These are phyloP conservation scores for Raphanus hybrid DNA, from an alignment of 441 rosid species.

Conservation along the genomic window DNA sequence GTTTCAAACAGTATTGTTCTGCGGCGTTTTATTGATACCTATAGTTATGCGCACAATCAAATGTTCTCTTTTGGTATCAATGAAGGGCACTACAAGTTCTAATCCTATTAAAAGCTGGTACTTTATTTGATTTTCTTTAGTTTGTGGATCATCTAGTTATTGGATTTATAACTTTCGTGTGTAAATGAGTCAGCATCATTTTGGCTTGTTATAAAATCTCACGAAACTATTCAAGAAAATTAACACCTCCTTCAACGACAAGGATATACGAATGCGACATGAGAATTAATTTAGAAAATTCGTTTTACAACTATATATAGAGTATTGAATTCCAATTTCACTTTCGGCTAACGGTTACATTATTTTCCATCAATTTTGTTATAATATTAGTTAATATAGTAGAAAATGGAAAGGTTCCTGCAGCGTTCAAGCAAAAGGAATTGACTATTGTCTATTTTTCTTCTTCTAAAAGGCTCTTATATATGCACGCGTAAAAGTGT, in stretches of 20 bases:
- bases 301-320: background rate
- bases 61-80: constrained; percentile 18
- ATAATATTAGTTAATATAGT: constrained; percentile 1
- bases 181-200: constrained; percentile 41
- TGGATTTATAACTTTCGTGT: constrained; percentile 19
- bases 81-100: constrained; percentile 9
- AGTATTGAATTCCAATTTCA: constrained; percentile 12
- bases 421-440: background rate
- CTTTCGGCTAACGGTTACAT: constrained; percentile 31
- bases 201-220: constrained; percentile 33
- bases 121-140: constrained; percentile 27
- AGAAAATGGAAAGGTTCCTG: constrained; percentile 24
- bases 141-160: constrained; percentile 35
- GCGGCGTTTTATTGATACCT: background rate
- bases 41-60: background rate
- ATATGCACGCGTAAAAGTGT: constrained; percentile 13
- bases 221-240: constrained; percentile 25
- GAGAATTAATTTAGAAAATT: constrained; percentile 15
- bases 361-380: constrained; percentile 1
- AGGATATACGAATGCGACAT: constrained; percentile 36
- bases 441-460: background rate
- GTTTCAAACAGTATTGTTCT: constrained; percentile 4
- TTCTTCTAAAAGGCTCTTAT: background rate
- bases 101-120: constrained; percentile 9
- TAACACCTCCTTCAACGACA: constrained; percentile 25